Percentiles rank a stretch among this genome's conserved stretches.
Conservation (phyloP, 2,329 filamentous ascomycete genomes). For the Diaporthe amygdali region DNA sequence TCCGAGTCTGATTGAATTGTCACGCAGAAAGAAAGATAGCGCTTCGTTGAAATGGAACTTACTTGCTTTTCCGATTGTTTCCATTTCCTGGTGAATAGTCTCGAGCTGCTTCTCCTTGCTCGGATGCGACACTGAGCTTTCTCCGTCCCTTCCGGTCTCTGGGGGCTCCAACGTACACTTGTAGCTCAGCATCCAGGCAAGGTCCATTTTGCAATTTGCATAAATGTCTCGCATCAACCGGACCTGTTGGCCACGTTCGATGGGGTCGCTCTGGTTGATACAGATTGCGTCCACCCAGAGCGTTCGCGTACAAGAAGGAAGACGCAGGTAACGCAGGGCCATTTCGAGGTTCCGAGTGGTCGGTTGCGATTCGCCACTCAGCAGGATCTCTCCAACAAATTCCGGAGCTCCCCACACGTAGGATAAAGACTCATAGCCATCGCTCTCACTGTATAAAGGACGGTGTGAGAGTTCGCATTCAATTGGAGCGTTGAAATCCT, state of each 20-base stretch:
- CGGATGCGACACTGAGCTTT: too few species aligned
- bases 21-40: too few species aligned
- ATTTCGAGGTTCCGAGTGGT: constrained; percentile 18
- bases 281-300: constrained; percentile 28
- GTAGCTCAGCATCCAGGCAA: constrained; percentile 22
- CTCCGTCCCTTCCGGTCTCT: too few species aligned
- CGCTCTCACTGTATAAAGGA: neutral
- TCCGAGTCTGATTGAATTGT: too few species aligned
- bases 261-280: constrained; percentile 27
- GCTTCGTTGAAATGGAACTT: too few species aligned
- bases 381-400: neutral
- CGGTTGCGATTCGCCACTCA: neutral
- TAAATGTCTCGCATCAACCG: constrained; percentile 41
- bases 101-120: too few species aligned
- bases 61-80: too few species aligned
- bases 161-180: too few species aligned
- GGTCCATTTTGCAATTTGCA: neutral
- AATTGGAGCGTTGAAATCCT: neutral
- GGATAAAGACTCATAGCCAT: constrained; percentile 26
- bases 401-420: constrained; percentile 25
- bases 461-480: neutral
- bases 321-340: constrained; percentile 19
- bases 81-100: too few species aligned
- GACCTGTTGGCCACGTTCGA: constrained; percentile 25
- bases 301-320: neutral